phyloP scores from a whole-genome alignment of 768 basidiomycete genomes.

The Leccinum incarnatum region DNA sequence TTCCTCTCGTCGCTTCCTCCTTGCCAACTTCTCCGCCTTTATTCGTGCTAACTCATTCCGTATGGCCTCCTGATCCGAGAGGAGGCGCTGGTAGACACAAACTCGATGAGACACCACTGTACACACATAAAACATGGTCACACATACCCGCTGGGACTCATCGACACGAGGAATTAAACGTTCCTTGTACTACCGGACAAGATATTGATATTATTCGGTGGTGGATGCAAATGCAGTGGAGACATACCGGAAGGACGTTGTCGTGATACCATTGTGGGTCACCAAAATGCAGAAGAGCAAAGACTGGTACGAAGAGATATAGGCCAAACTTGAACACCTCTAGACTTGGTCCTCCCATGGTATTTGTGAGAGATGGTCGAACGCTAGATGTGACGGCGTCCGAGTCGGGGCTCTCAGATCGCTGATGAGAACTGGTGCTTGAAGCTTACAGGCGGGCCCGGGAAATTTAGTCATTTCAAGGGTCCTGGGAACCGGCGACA shows the following conservation, averaged over 20 bases:
- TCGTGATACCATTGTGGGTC: slow-evolving; percentile 82
- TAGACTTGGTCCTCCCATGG: neutral
- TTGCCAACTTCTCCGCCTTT: slow-evolving; percentile 55
- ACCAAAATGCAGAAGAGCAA: slow-evolving; percentile 79
- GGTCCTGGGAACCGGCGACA: no score
- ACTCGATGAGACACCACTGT: slow-evolving; percentile 9
- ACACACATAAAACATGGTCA: neutral
- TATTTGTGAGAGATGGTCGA: neutral
- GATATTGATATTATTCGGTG: neutral
- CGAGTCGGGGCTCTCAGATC: no score
- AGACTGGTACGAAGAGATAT: slow-evolving; percentile 82
- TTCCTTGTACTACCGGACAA: slow-evolving; percentile 59
- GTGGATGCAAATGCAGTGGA: neutral
- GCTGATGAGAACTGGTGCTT: no score
- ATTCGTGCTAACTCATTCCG: slow-evolving; percentile 71
- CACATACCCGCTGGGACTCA: slow-evolving; percentile 49
- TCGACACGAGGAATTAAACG: slow-evolving; percentile 66
- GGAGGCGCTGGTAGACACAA: slow-evolving; percentile 45
- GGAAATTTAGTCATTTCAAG: no score
- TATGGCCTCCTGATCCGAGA: slow-evolving; percentile 59
- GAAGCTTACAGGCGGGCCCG: no score
- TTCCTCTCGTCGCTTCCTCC: slow-evolving; percentile 43
- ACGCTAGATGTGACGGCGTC: no score
- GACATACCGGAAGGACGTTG: slow-evolving; percentile 70
- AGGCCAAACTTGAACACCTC: slow-evolving; percentile 27